Evolutionary conservation across 306 rosid genomes (phyloP).

Genomic region (Quercus berberidifolia): DNA sequence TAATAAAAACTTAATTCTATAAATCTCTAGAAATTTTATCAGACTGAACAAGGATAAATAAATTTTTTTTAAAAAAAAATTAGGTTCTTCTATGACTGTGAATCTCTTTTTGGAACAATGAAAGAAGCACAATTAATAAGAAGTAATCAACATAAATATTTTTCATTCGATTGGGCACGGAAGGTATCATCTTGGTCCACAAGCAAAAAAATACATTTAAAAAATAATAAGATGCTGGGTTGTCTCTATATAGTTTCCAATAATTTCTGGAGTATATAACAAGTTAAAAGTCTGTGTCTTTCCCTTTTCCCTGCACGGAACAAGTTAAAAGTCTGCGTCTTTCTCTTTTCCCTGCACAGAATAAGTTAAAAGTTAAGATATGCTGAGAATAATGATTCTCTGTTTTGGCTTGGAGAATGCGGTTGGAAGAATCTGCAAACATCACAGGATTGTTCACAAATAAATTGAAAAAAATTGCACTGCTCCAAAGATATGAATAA

Average conservation of each 20-base stretch:
- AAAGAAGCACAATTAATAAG: too few species aligned
- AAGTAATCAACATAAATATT: too few species aligned
- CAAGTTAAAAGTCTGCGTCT: not conserved
- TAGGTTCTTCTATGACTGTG: too few species aligned
- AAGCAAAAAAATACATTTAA: not conserved
- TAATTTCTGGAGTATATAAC: not conserved
- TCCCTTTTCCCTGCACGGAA: too few species aligned
- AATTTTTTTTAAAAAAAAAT: rapidly evolving
- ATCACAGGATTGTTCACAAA: not conserved
- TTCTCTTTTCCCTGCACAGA: too few species aligned
- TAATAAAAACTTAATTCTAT: too few species aligned
- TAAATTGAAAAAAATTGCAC: not conserved
- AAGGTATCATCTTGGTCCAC: not conserved
- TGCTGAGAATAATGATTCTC: not conserved
- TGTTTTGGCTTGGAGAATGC: not conserved
- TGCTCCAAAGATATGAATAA: not conserved
- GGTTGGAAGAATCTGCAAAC: not conserved
- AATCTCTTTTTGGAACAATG: too few species aligned
- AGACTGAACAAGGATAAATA: too few species aligned
- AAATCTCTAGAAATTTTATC: too few species aligned
- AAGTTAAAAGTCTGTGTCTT: not conserved
- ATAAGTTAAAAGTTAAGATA: not conserved
- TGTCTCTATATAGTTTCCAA: not conserved
- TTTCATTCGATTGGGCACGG: not conserved
- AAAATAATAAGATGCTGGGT: not conserved